Evolutionary conservation across 805 yeast genomes (phyloP).

Genomic region (Yamadazyma phyllophila): DNA sequence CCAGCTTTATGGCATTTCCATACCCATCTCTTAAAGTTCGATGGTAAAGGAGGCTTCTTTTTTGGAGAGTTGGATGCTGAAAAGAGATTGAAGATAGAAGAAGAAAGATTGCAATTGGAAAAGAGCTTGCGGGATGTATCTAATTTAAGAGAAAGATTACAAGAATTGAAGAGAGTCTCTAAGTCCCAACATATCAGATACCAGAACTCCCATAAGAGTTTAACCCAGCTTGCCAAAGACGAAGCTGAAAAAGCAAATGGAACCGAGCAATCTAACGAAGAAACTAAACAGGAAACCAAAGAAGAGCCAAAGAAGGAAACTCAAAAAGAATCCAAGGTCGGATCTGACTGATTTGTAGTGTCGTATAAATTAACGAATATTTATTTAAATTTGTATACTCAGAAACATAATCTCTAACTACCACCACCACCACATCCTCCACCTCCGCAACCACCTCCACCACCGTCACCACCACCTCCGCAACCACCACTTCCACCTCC

Average conservation of each 20-base stretch:
- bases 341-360: too few species aligned
- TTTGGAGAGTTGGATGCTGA: slow-evolving; percentile 68
- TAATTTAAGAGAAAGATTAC: slow-evolving; percentile 60
- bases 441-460: background rate
- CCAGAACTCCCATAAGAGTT: slow-evolving; percentile 26
- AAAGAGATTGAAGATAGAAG: slow-evolving; percentile 69
- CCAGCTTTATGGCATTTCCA: slow-evolving; percentile 94
- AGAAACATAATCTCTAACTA: background rate
- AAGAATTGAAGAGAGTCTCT: slow-evolving; percentile 57
- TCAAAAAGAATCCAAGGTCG: background rate
- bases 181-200: slow-evolving; percentile 40
- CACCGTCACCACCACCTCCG: background rate
- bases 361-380: too few species aligned
- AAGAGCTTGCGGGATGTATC: slow-evolving; percentile 69
- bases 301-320: background rate
- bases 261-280: background rate
- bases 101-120: slow-evolving; percentile 72
- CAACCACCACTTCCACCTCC: background rate
- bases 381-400: too few species aligned
- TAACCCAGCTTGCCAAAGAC: slow-evolving; percentile 21
- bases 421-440: slow-evolving; percentile 1
- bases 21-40: slow-evolving; percentile 75
- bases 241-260: slow-evolving; percentile 1
- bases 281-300: background rate
- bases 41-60: slow-evolving; percentile 72